Percentiles rank a stretch among this genome's conserved stretches.
These are phyloP conservation scores for Penicillium glabrum DNA, from an alignment of 2,329 filamentous ascomycete genomes.

Conservation along the genomic window DNA sequence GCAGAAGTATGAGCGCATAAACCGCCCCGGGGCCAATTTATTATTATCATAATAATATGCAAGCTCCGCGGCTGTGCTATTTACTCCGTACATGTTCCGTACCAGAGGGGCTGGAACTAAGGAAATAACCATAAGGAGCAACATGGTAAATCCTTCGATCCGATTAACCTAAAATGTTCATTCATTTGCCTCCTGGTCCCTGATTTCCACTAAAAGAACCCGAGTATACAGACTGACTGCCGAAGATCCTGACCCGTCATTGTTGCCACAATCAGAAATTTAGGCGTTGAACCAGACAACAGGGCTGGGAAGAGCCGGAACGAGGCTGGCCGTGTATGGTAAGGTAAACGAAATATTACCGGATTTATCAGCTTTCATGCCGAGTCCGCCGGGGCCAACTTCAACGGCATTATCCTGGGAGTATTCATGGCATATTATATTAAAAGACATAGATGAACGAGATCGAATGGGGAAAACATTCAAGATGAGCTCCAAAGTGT, in stretches of 20 bases:
- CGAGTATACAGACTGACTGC: neutral
- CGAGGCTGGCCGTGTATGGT: constrained; percentile 11
- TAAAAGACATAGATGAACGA: neutral
- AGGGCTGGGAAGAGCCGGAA: constrained; percentile 2
- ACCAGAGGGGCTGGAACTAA: neutral
- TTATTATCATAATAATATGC: neutral
- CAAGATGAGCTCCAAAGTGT: neutral
- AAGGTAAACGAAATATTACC: constrained; percentile 9
- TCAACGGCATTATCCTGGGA: neutral
- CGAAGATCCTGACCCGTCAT: constrained; percentile 6
- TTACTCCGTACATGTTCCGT: neutral
- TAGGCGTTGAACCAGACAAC: constrained; percentile 13
- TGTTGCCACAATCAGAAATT: constrained; percentile 24
- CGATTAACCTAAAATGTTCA: neutral
- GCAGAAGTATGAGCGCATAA: neutral
- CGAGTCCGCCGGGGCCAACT: neutral
- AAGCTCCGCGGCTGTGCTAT: neutral
- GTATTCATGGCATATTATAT: neutral
- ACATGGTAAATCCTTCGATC: neutral
- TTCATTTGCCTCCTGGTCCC: neutral
- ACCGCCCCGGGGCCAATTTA: neutral
- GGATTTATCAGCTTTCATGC: constrained; percentile 12
- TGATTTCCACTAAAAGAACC: neutral
- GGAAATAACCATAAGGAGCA: neutral
- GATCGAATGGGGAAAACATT: neutral